A percentile compares a stretch with the other conserved stretches of the same genome.
These are phyloP conservation scores for Paulownia fortunei DNA, from an alignment of 257 asterid species.

Conservation along the genomic window DNA sequence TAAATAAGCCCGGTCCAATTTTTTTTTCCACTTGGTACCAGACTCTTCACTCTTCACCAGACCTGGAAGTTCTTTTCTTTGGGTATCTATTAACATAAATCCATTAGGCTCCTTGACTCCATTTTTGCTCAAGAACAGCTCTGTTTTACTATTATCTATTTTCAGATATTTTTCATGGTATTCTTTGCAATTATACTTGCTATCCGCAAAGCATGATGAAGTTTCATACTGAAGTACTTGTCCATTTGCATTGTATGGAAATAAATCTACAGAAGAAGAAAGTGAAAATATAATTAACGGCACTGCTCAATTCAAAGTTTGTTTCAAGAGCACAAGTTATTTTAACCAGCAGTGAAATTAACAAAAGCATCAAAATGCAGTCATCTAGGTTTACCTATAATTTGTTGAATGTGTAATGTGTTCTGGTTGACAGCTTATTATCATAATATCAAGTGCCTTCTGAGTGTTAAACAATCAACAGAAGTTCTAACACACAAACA, in stretches of 20 bases:
- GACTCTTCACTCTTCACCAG: slow-evolving; percentile 46
- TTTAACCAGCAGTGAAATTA: background rate
- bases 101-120: slow-evolving; percentile 54
- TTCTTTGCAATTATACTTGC: slow-evolving; percentile 58
- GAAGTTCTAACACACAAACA: no score
- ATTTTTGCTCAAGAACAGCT: slow-evolving; percentile 47
- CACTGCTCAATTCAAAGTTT: background rate
- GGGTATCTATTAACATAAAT: slow-evolving; percentile 49
- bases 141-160: slow-evolving; percentile 50
- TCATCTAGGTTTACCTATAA: background rate
- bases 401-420: background rate
- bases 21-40: slow-evolving; percentile 44
- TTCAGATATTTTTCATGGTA: slow-evolving; percentile 60
- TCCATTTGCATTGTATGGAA: slow-evolving; percentile 61
- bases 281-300: background rate
- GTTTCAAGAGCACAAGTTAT: background rate
- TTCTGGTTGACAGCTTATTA: background rate
- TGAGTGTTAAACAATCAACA: no score
- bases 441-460: background rate
- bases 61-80: slow-evolving; percentile 45
- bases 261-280: slow-evolving; percentile 49
- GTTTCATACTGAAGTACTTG: slow-evolving; percentile 78
- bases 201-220: slow-evolving; percentile 65
- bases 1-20: slow-evolving; percentile 54
- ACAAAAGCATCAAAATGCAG: background rate